Conservation (phyloP, 192 early-diverging fungal genomes). For the Linderina pennispora region DNA sequence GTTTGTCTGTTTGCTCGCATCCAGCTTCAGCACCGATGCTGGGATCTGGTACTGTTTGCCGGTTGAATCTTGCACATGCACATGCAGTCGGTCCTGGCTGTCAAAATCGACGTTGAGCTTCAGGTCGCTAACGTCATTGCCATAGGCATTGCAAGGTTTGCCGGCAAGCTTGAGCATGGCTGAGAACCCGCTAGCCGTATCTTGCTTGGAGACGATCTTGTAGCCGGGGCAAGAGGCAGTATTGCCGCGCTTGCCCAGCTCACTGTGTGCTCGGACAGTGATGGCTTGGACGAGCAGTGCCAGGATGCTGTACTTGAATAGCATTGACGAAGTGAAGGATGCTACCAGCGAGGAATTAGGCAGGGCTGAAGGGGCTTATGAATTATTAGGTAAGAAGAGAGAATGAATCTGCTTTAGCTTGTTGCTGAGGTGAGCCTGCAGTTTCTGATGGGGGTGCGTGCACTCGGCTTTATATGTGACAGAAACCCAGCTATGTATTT, state of each 20-base stretch:
- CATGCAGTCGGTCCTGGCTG: conserved; percentile 47
- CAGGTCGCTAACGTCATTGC: conserved; percentile 42
- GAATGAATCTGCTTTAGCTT: no score
- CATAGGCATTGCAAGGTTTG: conserved; percentile 33
- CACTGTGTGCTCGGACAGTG: neutral
- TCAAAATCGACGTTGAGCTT: conserved; percentile 48
- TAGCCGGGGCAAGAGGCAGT: neutral
- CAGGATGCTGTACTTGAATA: conserved; percentile 1
- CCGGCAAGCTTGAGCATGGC: conserved; percentile 18
- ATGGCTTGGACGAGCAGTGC: neutral
- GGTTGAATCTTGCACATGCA: conserved; percentile 40
- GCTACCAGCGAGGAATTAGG: neutral
- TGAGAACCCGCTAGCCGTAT: conserved; percentile 1
- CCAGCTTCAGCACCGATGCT: conserved; percentile 10
- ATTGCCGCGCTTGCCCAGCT: neutral
- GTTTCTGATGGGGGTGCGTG: neutral
- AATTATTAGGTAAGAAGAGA: no score
- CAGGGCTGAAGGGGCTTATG: no score
- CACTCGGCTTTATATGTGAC: neutral
- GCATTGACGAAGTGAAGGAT: neutral
- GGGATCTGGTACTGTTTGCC: conserved; percentile 46
- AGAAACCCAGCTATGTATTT: neutral
- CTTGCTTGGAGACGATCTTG: neutral
- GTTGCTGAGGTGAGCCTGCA: no score
- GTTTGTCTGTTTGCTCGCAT: conserved; percentile 4